Conservation (phyloP, 495 filamentous ascomycete species). For the Lasiosphaeria miniovina region DNA sequence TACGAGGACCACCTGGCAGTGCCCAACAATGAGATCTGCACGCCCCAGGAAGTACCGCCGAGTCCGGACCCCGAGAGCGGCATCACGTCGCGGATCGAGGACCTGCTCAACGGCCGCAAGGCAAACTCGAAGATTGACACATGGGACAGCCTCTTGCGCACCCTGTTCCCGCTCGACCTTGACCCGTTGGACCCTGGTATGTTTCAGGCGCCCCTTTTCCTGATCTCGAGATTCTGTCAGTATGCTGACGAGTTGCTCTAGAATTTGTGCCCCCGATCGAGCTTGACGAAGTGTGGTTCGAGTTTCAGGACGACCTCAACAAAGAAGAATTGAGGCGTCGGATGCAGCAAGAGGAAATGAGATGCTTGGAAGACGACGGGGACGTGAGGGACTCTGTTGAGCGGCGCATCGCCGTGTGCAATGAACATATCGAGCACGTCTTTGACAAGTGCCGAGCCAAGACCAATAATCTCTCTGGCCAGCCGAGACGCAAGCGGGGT, state of each 20-base stretch:
- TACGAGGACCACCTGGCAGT: slow-evolving; percentile 18
- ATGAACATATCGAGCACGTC: slow-evolving; percentile 6
- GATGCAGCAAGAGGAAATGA: slow-evolving; percentile 4
- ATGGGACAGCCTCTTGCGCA: slow-evolving; percentile 29
- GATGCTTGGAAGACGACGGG: neutral
- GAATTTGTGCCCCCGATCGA: slow-evolving; percentile 32
- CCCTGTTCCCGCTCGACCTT: slow-evolving; percentile 20
- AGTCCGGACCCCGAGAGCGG: slow-evolving; percentile 31
- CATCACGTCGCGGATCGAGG: slow-evolving; percentile 21
- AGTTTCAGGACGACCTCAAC: slow-evolving; percentile 11
- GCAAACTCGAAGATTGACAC: slow-evolving; percentile 25
- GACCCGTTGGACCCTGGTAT: slow-evolving; percentile 16
- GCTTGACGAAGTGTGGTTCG: slow-evolving; percentile 26
- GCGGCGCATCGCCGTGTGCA: slow-evolving; percentile 6
- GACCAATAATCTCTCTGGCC: neutral
- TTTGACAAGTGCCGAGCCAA: slow-evolving; percentile 4
- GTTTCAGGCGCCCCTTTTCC: neutral
- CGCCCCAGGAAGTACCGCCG: slow-evolving; percentile 1
- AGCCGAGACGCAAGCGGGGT: slow-evolving; percentile 6
- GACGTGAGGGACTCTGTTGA: slow-evolving; percentile 4
- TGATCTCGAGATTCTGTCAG: neutral
- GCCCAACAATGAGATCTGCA: slow-evolving; percentile 20
- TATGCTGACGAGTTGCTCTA: neutral
- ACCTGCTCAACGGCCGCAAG: slow-evolving; percentile 27
- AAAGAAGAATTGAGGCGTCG: neutral